A percentile compares a stretch with the other conserved stretches of the same genome.
Conservation (phyloP, 1,284 basidiomycete genomes). For the Coniferiporia sulphurascens region DNA sequence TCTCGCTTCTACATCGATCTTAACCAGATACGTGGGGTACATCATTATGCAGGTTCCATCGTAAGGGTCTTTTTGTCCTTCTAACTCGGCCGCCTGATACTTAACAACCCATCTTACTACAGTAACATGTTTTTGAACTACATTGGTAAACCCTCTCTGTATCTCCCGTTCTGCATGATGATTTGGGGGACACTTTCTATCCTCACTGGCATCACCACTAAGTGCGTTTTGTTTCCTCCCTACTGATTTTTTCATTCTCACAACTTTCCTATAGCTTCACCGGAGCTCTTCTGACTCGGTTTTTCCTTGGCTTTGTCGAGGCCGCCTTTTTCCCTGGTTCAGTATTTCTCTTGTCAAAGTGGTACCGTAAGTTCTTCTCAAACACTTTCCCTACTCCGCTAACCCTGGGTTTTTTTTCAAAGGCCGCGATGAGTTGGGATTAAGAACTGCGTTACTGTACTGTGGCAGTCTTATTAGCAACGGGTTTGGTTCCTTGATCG, state of each 20-base stretch:
- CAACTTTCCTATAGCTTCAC: slow-evolving; percentile 24
- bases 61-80: slow-evolving; percentile 34
- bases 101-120: neutral
- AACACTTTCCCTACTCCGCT: neutral
- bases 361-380: slow-evolving; percentile 38
- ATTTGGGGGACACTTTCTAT: slow-evolving; percentile 67
- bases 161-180: slow-evolving; percentile 67
- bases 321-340: slow-evolving; percentile 38
- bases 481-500: slow-evolving; percentile 80
- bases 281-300: slow-evolving; percentile 36
- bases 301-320: slow-evolving; percentile 42
- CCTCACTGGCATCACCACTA: slow-evolving; percentile 41
- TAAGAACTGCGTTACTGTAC: slow-evolving; percentile 69
- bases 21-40: slow-evolving; percentile 61
- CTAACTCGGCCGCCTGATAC: neutral
- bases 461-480: slow-evolving; percentile 75
- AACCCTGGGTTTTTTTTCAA: slow-evolving; percentile 2
- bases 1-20: neutral
- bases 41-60: slow-evolving; percentile 77
- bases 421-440: slow-evolving; percentile 59
- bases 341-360: slow-evolving; percentile 57
- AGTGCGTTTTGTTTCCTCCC: neutral
- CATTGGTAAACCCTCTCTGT: slow-evolving; percentile 68
- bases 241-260: neutral
- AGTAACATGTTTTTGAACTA: slow-evolving; percentile 74